Evolutionary conservation across 2,329 filamentous ascomycete genomes (phyloP).

Genomic region (Hypoxylon sp.): DNA sequence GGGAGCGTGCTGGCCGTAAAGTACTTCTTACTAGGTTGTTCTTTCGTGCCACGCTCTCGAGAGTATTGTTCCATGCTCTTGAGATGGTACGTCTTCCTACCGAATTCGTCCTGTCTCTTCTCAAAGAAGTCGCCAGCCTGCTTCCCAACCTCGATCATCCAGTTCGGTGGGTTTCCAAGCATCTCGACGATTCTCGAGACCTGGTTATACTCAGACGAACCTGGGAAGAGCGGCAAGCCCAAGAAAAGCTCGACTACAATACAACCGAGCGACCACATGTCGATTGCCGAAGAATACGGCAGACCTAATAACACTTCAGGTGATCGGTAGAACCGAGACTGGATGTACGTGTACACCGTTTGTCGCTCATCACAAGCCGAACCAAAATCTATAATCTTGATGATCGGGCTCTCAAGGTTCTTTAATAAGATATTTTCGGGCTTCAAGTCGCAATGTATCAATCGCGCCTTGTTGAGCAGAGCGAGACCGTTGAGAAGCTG

Average conservation of each 20-base stretch:
- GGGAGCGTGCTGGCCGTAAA: constrained; percentile 94
- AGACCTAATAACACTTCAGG: constrained; percentile 95
- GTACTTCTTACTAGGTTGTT: constrained; percentile 99
- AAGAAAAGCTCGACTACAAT: constrained; percentile 98
- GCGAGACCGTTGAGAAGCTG: constrained; percentile 93
- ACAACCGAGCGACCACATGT: constrained; percentile 99
- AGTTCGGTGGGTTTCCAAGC: constrained; percentile 94
- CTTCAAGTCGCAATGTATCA: constrained; percentile 98
- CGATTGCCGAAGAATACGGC: constrained; percentile 97
- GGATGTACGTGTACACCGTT: constrained; percentile 99
- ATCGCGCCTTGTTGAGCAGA: constrained; percentile 91
- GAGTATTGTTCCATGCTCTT: constrained; percentile 99
- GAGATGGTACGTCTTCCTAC: constrained; percentile 87
- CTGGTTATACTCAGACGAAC: constrained; percentile 98
- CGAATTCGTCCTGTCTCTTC: constrained; percentile 90
- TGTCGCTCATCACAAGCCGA: constrained; percentile 98
- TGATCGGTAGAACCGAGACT: constrained; percentile 97
- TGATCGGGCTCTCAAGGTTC: constrained; percentile 98
- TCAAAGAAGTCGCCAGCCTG: constrained; percentile 98
- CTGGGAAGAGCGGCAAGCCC: constrained; percentile 92
- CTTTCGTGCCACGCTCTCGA: constrained; percentile 93
- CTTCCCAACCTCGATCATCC: constrained; percentile 99
- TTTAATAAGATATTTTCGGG: constrained; percentile 98
- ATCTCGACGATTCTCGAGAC: constrained; percentile 98
- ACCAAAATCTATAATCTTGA: constrained; percentile 99